phyloP scores from a whole-genome alignment of 2,329 filamentous ascomycete species.

The Neopestalotiopsis sp. region DNA sequence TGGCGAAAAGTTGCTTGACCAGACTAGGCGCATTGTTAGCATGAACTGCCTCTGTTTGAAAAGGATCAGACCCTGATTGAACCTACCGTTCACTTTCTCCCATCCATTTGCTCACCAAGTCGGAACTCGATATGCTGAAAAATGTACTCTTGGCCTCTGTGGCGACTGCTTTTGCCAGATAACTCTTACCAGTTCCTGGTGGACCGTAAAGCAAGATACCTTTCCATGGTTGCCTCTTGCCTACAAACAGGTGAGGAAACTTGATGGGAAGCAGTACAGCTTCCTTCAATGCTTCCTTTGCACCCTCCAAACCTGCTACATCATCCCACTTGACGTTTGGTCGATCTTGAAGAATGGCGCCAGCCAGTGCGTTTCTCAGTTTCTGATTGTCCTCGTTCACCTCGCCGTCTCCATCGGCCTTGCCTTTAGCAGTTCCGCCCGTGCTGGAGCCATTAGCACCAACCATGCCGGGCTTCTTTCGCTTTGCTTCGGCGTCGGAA shows the following conservation, averaged over 20 bases:
- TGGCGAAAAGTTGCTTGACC: conserved; percentile 95
- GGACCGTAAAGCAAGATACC: conserved; percentile 96
- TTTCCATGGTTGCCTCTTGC: conserved; percentile 97
- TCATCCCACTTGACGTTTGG: conserved; percentile 99
- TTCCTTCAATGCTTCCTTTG: conserved; percentile 97
- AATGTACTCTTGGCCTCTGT: conserved; percentile 99
- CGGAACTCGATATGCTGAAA: conserved; percentile 97
- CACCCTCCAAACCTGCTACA: conserved; percentile 89
- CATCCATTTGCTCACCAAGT: conserved; percentile 99
- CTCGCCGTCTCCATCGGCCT: conserved; percentile 59
- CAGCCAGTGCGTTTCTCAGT: conserved; percentile 84
- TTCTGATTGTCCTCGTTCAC: conserved; percentile 94
- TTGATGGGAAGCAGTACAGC: conserved; percentile 98
- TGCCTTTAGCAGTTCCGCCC: conserved; percentile 66
- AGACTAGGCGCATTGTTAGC: conserved; percentile 58
- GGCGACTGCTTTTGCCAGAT: conserved; percentile 94
- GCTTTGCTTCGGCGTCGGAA: conserved; percentile 72
- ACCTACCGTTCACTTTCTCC: conserved; percentile 93
- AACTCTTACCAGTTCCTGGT: conserved; percentile 96
- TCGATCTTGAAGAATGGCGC: conserved; percentile 92
- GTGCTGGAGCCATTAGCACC: conserved; percentile 73
- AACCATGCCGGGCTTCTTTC: conserved; percentile 73
- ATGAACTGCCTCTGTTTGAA: neutral
- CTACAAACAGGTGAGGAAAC: conserved; percentile 94
- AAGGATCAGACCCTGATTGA: neutral